Evolutionary conservation across 768 basidiomycete genomes (phyloP).

Genomic region (Pulveroboletus frians): DNA sequence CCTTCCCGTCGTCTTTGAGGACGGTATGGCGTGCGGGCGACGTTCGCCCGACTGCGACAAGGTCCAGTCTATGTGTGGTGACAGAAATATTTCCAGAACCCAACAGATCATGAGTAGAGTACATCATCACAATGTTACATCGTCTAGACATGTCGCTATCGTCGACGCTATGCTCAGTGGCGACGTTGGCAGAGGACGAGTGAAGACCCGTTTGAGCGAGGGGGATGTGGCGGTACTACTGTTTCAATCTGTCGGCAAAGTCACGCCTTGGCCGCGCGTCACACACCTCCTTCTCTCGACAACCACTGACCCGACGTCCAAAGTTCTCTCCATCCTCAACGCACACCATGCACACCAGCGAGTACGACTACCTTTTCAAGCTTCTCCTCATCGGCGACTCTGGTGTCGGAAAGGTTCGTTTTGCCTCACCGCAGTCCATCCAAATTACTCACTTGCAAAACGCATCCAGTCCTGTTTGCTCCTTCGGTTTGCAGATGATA

Average conservation of each 20-base stretch:
- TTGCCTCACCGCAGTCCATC: constrained; percentile 13
- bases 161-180: background rate
- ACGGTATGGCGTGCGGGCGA: background rate
- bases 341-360: constrained; percentile 77
- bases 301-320: constrained; percentile 31
- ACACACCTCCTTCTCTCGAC: constrained; percentile 34
- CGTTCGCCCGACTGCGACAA: background rate
- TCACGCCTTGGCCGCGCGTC: constrained; percentile 33
- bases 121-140: background rate
- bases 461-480: constrained; percentile 77
- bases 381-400: constrained; percentile 93
- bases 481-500: constrained; percentile 91
- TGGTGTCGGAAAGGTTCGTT: constrained; percentile 84
- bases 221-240: constrained; percentile 23
- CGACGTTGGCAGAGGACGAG: background rate
- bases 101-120: background rate
- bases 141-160: background rate
- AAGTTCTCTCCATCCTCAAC: constrained; percentile 19
- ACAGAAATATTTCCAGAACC: background rate
- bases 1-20: background rate
- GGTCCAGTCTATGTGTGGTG: background rate
- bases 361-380: constrained; percentile 96
- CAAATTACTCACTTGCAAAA: constrained; percentile 20
- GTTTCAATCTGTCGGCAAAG: constrained; percentile 15
- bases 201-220: constrained; percentile 4